phyloP scores from a whole-genome alignment of 2,329 filamentous ascomycete genomes.

The Epichloe elymi region DNA sequence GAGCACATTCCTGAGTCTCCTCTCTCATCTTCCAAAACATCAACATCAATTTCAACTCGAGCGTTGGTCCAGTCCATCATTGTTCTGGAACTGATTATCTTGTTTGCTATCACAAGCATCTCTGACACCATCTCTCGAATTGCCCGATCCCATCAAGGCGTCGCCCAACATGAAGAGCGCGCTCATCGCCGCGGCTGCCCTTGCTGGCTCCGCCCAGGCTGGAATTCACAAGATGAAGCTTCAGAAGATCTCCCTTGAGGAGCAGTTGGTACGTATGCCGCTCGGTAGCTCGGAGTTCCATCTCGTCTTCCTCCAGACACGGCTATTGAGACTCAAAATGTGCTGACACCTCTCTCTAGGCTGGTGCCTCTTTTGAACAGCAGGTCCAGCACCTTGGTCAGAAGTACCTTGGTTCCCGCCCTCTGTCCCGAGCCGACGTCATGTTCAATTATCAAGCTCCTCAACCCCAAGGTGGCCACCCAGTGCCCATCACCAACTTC shows the following conservation, averaged over 20 bases:
- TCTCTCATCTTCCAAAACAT: not conserved
- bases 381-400: slow-evolving; percentile 77
- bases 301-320: slow-evolving; percentile 1
- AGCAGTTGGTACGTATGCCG: slow-evolving; percentile 66
- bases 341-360: slow-evolving; percentile 30
- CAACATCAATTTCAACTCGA: not conserved
- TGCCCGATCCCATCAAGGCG: not conserved
- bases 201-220: slow-evolving; percentile 72
- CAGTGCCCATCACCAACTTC: slow-evolving; percentile 90
- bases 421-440: slow-evolving; percentile 54
- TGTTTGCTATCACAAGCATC: not conserved
- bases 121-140: not conserved
- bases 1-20: not conserved
- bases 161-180: slow-evolving; percentile 68
- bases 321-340: not conserved
- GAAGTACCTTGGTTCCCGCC: slow-evolving; percentile 83
- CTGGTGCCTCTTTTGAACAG: slow-evolving; percentile 63
- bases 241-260: slow-evolving; percentile 83
- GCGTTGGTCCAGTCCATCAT: not conserved
- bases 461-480: slow-evolving; percentile 54
- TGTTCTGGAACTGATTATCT: not conserved
- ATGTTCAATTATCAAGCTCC: slow-evolving; percentile 68
- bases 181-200: slow-evolving; percentile 64
- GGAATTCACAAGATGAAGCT: slow-evolving; percentile 94
- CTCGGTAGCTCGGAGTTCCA: not conserved